phyloP scores from a whole-genome alignment of 306 rosid species.

The Cucumis melo region DNA sequence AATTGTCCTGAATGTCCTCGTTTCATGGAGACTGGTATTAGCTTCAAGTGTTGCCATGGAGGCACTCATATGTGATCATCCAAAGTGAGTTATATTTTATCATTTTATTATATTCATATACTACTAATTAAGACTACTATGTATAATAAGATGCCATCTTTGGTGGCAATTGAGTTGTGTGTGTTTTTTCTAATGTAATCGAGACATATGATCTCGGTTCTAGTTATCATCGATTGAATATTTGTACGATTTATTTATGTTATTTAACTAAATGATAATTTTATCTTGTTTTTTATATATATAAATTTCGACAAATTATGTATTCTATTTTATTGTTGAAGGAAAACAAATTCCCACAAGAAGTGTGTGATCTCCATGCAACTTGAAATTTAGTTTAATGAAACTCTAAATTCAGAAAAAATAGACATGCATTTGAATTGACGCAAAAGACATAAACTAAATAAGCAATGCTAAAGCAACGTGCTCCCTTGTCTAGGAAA shows the following conservation, averaged over 20 bases:
- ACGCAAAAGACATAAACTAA: no score
- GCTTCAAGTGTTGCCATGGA: slow-evolving; percentile 43
- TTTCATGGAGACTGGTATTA: slow-evolving; percentile 24
- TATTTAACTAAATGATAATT: no score
- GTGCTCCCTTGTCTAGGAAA: no score
- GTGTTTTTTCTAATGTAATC: neutral
- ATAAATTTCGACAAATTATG: no score
- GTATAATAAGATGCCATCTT: neutral
- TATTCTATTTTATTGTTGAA: no score
- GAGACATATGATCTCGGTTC: neutral
- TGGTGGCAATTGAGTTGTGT: neutral
- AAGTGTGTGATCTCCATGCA: no score
- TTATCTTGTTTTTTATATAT: no score
- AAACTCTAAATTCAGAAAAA: no score
- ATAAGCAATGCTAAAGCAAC: no score
- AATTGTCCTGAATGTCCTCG: slow-evolving; percentile 38
- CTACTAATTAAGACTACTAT: neutral
- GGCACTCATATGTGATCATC: neutral
- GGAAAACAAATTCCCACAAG: no score
- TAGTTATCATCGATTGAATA: neutral
- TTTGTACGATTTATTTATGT: neutral
- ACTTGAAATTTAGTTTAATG: no score
- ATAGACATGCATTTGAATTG: no score
- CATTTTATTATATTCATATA: neutral
- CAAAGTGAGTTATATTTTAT: neutral